Evolutionary conservation across 208 protist genomes (phyloP), one percentile per base, ranked within the genome.

Genomic region (Paratrypanosoma confusum): DNA sequence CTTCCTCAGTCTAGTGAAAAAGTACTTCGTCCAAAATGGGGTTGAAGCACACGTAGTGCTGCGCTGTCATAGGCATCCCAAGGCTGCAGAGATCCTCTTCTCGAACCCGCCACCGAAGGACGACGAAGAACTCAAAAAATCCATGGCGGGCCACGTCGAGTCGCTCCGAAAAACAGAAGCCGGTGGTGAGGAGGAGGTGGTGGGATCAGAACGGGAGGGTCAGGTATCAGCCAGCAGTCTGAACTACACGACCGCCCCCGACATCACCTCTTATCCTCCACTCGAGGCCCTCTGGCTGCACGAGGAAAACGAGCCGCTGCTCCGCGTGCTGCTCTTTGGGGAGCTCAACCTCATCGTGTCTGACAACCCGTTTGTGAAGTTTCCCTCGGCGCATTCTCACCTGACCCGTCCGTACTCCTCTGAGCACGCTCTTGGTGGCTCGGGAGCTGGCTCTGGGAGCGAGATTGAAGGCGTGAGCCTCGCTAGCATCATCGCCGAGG

Each of bases 41-140:
- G 77, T 91, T 16, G 71, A 85, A 40, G 81, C 69, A 3, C 81
- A 91, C 59, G 78, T 91, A n/a, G 71, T 91, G 21, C 50, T 91
- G 31, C 74, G 74, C 33, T 86, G 77, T 48, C 78, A 87, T 47
- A 67, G 75, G 13, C 57, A 73, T 23, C 48, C 74, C 3, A 76
- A 78, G 31, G 60, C 65, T 3, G 24, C 50, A 1, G 71, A 79
- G 16, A 48, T 91, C 14, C 66, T 91, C 36, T 91, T 87, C 47
- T 79, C 66, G 13, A 67, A 67, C 29, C 81, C 81, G 2, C 77
- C 81, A 10, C 77, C 81, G 1, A 85, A 83, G 49, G 69, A 79
- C 44, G 77, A 87, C 38, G 51, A 56, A 28, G 81, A 90, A 28
- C 71, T 87, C 37, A 31, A 53, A 36, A 43, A 50, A 6, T 38